phyloP scores from a whole-genome alignment of 331 rosid genomes.

The Pyracantha coccinea region DNA sequence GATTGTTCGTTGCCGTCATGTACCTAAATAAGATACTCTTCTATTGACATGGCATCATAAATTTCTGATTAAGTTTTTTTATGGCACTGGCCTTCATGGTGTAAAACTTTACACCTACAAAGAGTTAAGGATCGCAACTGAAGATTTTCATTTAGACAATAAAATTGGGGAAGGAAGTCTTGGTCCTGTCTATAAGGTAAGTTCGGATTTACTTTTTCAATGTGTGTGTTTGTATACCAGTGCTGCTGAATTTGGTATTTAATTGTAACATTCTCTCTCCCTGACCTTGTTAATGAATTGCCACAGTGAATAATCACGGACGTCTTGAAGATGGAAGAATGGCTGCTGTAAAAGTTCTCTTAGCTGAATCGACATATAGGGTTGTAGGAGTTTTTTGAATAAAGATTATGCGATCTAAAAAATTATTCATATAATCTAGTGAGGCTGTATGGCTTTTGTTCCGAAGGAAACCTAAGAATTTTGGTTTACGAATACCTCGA shows the following conservation, averaged over 20 bases:
- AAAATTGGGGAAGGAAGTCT: conserved; percentile 98
- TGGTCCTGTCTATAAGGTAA: conserved; percentile 87
- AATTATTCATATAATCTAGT: conserved; percentile 79
- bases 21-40: too few relatives aligned
- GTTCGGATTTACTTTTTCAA: conserved; percentile 1
- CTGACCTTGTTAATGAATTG: conserved; percentile 2
- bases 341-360: conserved; percentile 92
- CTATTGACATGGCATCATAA: background rate
- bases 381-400: conserved; percentile 73
- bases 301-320: conserved; percentile 43
- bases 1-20: too few relatives aligned
- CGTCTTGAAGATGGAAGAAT: conserved; percentile 71
- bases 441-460: conserved; percentile 72
- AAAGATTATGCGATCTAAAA: conserved; percentile 71
- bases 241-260: background rate
- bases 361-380: conserved; percentile 82
- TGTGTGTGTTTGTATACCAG: background rate
- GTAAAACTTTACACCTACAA: conserved; percentile 53
- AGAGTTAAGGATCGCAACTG: conserved; percentile 64
- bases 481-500: conserved; percentile 89
- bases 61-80: conserved; percentile 11
- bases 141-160: conserved; percentile 53
- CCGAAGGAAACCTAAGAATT: conserved; percentile 56
- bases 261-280: conserved; percentile 6
- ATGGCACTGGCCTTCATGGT: conserved; percentile 41